These are phyloP conservation scores for Phytophthora cactorum DNA, from an alignment of 352 stramenopile species.

Conservation along the genomic window DNA sequence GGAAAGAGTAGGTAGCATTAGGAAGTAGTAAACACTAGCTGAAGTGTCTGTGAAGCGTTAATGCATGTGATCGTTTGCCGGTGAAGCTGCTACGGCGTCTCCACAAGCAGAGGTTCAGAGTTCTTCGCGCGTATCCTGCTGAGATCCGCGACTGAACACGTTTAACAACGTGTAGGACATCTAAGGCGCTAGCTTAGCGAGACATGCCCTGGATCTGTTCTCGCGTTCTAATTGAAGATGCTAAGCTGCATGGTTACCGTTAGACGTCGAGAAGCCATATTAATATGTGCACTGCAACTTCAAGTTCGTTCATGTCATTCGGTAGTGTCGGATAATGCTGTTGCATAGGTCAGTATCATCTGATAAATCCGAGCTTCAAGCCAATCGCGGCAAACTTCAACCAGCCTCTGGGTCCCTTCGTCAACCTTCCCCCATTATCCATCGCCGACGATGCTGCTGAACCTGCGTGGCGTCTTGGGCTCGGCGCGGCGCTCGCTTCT, in stretches of 20 bases:
- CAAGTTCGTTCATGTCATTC: not conserved
- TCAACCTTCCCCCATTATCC: not conserved
- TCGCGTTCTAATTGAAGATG: not conserved
- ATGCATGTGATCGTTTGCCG: conserved; percentile 8
- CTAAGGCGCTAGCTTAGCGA: no score
- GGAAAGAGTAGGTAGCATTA: conserved; percentile 27
- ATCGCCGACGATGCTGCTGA: conserved; percentile 16
- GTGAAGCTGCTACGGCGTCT: not conserved
- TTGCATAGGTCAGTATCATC: not conserved
- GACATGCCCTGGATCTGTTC: not conserved
- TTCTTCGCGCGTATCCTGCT: conserved; percentile 3
- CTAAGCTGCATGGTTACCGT: no score
- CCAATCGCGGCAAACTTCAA: conserved; percentile 3
- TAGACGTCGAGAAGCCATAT: not conserved
- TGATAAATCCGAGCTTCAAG: conserved; percentile 15
- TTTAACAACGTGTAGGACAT: conserved; percentile 5
- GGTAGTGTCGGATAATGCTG: not conserved
- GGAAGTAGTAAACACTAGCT: conserved; percentile 14
- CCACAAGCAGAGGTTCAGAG: not conserved
- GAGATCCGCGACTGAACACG: not conserved
- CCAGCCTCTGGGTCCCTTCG: not conserved
- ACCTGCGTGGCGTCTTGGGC: conserved; percentile 6
- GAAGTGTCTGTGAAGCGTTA: conserved; percentile 15
- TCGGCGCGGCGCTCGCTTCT: conserved; percentile 6
- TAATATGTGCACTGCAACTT: not conserved